Conservation (phyloP, 768 basidiomycete species). For the Exidia glandulosa region DNA sequence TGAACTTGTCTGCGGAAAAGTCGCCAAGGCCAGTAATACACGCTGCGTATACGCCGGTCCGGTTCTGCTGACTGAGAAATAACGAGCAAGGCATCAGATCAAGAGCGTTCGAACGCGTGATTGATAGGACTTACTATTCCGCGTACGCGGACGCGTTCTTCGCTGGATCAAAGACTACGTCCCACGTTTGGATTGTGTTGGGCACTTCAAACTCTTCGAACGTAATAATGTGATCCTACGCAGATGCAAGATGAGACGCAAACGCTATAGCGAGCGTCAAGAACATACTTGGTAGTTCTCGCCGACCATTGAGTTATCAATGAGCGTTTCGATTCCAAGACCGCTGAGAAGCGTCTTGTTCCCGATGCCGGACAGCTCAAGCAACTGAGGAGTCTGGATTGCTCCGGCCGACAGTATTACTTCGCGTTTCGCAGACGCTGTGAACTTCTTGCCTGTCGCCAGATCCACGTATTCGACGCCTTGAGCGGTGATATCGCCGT, state of each 20-base stretch:
- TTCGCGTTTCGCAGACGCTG: constrained; percentile 34
- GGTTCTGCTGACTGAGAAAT: neutral
- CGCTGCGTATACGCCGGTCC: neutral
- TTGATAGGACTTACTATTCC: neutral
- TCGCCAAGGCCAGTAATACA: neutral
- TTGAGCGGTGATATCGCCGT: neutral
- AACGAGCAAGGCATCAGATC: no score
- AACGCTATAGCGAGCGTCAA: no score
- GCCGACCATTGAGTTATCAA: constrained; percentile 33
- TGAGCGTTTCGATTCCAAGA: constrained; percentile 20
- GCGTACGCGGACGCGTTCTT: neutral
- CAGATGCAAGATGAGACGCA: no score
- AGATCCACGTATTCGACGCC: constrained; percentile 9
- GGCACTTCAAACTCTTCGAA: neutral
- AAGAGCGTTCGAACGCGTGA: neutral
- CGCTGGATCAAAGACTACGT: neutral
- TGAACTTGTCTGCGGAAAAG: neutral
- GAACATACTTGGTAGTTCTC: constrained; percentile 26
- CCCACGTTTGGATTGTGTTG: neutral
- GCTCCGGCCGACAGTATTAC: constrained; percentile 35
- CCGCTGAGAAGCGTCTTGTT: constrained; percentile 17
- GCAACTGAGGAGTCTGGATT: constrained; percentile 13
- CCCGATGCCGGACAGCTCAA: constrained; percentile 31
- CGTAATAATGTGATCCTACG: neutral
- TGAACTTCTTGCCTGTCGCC: constrained; percentile 11